A percentile compares a stretch with the other conserved stretches of the same genome.
These are phyloP conservation scores for Golubevia pallescens DNA, from an alignment of 1,284 basidiomycete species.

Conservation along the genomic window DNA sequence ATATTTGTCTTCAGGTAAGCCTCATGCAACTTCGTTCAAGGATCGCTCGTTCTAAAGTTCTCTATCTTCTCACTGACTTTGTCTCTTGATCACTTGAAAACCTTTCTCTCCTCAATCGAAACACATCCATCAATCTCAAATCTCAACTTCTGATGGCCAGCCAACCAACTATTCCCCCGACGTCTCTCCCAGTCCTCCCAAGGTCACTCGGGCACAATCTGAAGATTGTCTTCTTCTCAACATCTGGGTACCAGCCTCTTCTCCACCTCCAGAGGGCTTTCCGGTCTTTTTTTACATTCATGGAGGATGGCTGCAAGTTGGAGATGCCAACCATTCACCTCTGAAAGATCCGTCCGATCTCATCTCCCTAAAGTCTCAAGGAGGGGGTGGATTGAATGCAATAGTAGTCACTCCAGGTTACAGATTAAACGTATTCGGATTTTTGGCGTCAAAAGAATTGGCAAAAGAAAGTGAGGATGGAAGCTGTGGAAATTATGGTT, in stretches of 20 bases:
- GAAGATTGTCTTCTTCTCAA: conserved; percentile 42
- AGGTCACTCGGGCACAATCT: no score
- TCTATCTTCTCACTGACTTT: no score
- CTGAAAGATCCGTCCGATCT: conserved; percentile 21
- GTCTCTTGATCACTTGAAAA: conserved; percentile 19
- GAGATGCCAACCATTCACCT: conserved; percentile 15
- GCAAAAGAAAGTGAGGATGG: conserved; percentile 16
- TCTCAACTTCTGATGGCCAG: no score
- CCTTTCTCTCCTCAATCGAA: conserved; percentile 8
- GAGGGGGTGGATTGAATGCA: conserved; percentile 13
- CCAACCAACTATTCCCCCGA: no score
- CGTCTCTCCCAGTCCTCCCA: no score
- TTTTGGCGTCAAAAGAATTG: conserved; percentile 23
- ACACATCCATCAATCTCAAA: no score
- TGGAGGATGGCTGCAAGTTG: conserved; percentile 35
- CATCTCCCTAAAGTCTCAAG: conserved; percentile 3
- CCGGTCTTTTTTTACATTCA: conserved; percentile 32
- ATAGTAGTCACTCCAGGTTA: conserved; percentile 30
- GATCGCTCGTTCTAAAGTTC: no score
- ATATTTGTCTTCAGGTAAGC: conserved; percentile 16
- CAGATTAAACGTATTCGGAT: conserved; percentile 34
- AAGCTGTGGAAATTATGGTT: conserved; percentile 32
- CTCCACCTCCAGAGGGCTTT: not conserved
- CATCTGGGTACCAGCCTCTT: conserved; percentile 20
- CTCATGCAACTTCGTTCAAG: no score